Evolutionary conservation across 2,329 filamentous ascomycete species (phyloP), one percentile per base, ranked within the genome.

Genomic region (Diplodia sapinea): DNA sequence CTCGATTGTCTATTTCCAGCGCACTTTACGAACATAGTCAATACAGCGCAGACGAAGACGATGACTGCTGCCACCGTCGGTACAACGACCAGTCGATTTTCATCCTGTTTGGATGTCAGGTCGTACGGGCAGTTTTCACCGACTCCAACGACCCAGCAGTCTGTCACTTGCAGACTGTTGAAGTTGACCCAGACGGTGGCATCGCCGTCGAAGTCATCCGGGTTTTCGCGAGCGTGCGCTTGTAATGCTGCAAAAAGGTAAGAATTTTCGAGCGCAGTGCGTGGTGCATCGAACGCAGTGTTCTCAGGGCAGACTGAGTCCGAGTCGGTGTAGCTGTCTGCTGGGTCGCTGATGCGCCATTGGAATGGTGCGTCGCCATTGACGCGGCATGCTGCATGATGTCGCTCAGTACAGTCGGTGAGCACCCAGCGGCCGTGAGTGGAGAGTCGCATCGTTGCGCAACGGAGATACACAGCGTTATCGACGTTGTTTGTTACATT

Each of bases 11-110:
- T 76, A 74, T 89, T 89, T 4, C 86, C 83, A 69, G 87, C 88
- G 73, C 86, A 88, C 73, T 90, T 90, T 61, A 88, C 84, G 70
- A 89, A 87, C 13, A 89, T 75, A 0, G 87, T 89, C 73, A 89
- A 74, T 0, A 83, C 84, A 0, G 86, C 83, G n/a, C 89, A 76
- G 20, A 89, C 79, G 57, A 89, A 82, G 1, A 90, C 86, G 26
- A 91, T 85, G 5, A 90, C 81, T 5, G 85, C 86, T 1, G 87
- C 88, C 26, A 90, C 83, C 0, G 85, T 85, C 2, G 88, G 87
- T 29, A 91, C 84, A 38, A 89, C 77, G 9, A 91, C 83, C 9
- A 82, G 79, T 33, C 81, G 77, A 52, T 79, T 80, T 47, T 80
- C 75, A 63, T 83, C 74, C 33, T 79, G 77, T 26, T 83, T 79